Conservation (phyloP, 1,284 basidiomycete genomes). For the Prillingera fragicola region DNA sequence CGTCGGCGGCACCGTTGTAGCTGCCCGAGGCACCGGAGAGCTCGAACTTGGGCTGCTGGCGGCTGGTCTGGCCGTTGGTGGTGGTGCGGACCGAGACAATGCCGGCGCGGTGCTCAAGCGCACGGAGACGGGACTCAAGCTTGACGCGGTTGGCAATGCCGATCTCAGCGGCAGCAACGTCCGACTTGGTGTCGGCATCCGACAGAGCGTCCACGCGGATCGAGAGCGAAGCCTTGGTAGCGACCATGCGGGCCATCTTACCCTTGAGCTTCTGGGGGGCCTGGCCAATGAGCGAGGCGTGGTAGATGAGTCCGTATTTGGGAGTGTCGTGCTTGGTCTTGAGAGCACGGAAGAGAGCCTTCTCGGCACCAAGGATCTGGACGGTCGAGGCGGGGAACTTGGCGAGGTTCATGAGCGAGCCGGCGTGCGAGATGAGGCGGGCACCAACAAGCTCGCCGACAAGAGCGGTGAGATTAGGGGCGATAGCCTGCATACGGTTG, state of each 20-base stretch:
- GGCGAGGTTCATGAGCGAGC: constrained; percentile 84
- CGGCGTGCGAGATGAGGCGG: constrained; percentile 91
- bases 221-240: constrained; percentile 92
- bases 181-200: constrained; percentile 84
- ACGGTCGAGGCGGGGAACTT: constrained; percentile 98
- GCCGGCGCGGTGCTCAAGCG: constrained; percentile 77
- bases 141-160: constrained; percentile 90
- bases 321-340: constrained; percentile 99
- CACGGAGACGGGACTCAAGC: constrained; percentile 86
- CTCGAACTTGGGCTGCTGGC: constrained; percentile 67
- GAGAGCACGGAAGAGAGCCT: constrained; percentile 93
- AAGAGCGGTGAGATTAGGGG: constrained; percentile 90
- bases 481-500: constrained; percentile 96
- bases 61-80: constrained; percentile 54
- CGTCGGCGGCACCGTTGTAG: constrained; percentile 78
- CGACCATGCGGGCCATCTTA: constrained; percentile 99
- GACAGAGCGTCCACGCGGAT: constrained; percentile 95
- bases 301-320: constrained; percentile 96
- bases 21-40: constrained; percentile 61
- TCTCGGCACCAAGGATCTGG: constrained; percentile 97
- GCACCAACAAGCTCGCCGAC: constrained; percentile 97
- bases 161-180: constrained; percentile 70
- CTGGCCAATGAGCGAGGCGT: constrained; percentile 92
- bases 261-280: constrained; percentile 98
- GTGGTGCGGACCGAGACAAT: constrained; percentile 58